Percentiles rank a stretch among this genome's conserved stretches.
These are phyloP conservation scores for Dendrobium nobile DNA, from an alignment of 106 monocot genomes.

Conservation along the genomic window DNA sequence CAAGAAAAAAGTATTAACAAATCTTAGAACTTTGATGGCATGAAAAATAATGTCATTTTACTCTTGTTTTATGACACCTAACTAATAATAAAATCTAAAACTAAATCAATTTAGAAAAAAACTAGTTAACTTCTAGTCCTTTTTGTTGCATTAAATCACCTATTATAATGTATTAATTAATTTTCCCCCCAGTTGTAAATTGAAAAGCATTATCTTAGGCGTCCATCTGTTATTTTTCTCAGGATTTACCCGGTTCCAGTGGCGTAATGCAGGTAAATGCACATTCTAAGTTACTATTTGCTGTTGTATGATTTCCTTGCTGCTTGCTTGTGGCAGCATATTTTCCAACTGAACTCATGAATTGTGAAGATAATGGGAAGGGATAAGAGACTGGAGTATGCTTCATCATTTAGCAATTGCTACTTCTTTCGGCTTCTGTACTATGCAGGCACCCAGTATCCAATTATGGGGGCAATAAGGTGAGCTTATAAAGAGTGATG, in stretches of 20 bases:
- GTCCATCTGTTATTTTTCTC: constrained; percentile 17
- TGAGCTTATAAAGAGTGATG: neutral
- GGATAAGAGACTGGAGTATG: constrained; percentile 87
- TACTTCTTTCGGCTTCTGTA: constrained; percentile 88
- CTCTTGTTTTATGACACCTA: neutral
- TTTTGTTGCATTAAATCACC: no score
- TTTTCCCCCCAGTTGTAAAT: neutral
- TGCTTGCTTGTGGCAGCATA: neutral
- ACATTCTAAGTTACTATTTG: neutral
- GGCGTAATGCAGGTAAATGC: constrained; percentile 90
- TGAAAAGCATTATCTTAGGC: no score
- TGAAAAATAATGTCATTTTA: neutral
- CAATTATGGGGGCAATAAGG: constrained; percentile 97
- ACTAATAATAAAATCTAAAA: neutral
- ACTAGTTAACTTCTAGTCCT: no score
- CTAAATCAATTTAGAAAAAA: no score
- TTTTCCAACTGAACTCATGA: constrained; percentile 8
- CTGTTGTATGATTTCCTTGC: neutral
- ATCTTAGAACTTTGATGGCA: neutral
- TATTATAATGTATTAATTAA: neutral
- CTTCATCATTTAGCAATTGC: constrained; percentile 83
- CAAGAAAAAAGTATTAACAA: neutral
- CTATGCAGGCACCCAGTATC: constrained; percentile 88
- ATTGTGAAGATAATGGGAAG: constrained; percentile 80
- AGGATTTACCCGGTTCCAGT: constrained; percentile 94